Base-by-base conservation (phyloP, 192 early-diverging fungal genomes). In the Backusella macrospora region DNA sequence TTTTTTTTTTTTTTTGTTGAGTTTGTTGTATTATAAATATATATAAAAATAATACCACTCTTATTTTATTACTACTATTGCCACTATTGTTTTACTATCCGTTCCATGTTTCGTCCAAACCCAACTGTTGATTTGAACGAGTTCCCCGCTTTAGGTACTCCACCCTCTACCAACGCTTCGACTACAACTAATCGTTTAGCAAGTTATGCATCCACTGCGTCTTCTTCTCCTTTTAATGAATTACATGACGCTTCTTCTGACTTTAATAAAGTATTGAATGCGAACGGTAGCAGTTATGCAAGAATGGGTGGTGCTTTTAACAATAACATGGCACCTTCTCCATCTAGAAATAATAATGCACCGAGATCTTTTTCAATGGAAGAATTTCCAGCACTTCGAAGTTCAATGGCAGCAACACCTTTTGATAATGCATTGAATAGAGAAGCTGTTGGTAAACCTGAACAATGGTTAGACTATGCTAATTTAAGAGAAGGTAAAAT, bases 301-400 rank as follows among this genome's bases (percentile, higher is more conserved):
- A 59, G 10, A 59, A 5, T 12, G 52, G 21, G 4, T 8, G 52
- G 13, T 10, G 73, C 65, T 16, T 67, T 39, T 46, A 52, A 59
- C 23, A 59, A 5, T 23, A 59, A 26, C 10, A 23, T 59, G 0
- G 52, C 52, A 1, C 48, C 65, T 23, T 46, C 73, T 44, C 15
- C 73, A 26, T 21, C 48, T 49, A 44, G 68, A 48, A 62, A 43
- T 42, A 18, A 69, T 37, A 18, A 69, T 37, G 70, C 47, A 65
- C 74, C 70, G 74, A 69, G 78, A 68, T 63, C 78, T 23, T 80
- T 80, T 59, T 71, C 78, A 18, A 71, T 75, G 44, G 78, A 80
- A 55, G 78, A 80, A 39, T 80, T 80, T 64, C 78, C 78, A 64
- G 78, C 78, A 38, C 42, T 80, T 16, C 71, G 65, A 72, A 75